Percentiles rank a stretch among this genome's conserved stretches.
Conservation (phyloP, 805 yeast species). For the Schizosaccharomyces japonicus region DNA sequence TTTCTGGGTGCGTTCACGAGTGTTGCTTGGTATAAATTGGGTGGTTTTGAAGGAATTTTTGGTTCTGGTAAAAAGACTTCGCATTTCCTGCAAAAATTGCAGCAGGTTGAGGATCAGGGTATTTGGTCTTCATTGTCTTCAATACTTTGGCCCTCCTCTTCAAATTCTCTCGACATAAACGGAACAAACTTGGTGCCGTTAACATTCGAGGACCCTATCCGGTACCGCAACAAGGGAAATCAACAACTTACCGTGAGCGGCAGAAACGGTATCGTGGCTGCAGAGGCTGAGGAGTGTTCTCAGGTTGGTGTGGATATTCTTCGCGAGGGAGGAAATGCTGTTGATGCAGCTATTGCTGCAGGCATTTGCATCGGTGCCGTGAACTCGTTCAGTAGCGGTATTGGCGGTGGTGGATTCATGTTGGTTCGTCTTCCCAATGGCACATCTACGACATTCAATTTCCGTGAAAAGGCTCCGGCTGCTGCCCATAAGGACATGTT, state of each 20-base stretch:
- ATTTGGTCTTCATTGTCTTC: too few species aligned
- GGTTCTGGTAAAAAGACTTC: too few species aligned
- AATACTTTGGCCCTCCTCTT: too few species aligned
- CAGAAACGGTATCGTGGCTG: constrained; percentile 37
- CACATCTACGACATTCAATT: constrained; percentile 45
- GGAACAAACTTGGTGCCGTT: too few species aligned
- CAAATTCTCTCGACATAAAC: too few species aligned
- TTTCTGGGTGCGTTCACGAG: too few species aligned
- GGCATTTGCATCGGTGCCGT: constrained; percentile 71
- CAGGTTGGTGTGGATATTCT: constrained; percentile 35
- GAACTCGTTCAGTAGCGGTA: constrained; percentile 64
- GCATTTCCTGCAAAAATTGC: too few species aligned
- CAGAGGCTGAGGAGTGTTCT: constrained; percentile 43
- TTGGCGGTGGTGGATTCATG: constrained; percentile 81
- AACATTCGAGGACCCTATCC: too few species aligned
- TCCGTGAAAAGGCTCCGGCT: constrained; percentile 70
- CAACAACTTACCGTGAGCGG: constrained; percentile 8
- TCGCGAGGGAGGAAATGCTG: constrained; percentile 51
- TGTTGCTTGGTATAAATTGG: too few species aligned
- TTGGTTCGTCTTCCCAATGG: constrained; percentile 23
- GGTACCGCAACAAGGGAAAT: not conserved
- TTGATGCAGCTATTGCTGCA: constrained; percentile 78
- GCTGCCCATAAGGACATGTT: constrained; percentile 44
- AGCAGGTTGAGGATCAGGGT: too few species aligned
- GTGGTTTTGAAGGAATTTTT: too few species aligned